A percentile compares a stretch with the other conserved stretches of the same genome.
These are phyloP conservation scores for Sungouiella thailandica DNA, from an alignment of 805 yeast genomes.

Conservation along the genomic window DNA sequence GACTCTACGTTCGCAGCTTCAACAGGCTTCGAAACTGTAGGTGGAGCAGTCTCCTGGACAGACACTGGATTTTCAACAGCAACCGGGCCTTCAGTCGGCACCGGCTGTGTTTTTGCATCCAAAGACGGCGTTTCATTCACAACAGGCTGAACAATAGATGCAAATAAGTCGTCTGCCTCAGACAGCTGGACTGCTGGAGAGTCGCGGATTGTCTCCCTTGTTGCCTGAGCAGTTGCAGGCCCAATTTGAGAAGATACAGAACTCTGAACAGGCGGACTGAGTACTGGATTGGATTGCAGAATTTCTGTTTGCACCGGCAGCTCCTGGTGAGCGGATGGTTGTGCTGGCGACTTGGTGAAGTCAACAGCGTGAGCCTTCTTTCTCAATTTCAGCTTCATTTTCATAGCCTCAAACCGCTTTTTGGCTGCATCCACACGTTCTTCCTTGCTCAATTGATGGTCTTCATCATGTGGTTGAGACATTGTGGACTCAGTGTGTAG, in stretches of 20 bases:
- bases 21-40: background rate
- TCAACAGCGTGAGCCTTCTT: conserved; percentile 38
- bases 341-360: background rate
- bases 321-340: background rate
- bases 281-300: too few relatives aligned
- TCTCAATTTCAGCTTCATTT: conserved; percentile 50
- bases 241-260: too few relatives aligned
- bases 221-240: too few relatives aligned
- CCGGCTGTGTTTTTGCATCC: conserved; percentile 2
- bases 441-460: conserved; percentile 41
- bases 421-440: conserved; percentile 72
- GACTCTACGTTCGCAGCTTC: too few relatives aligned
- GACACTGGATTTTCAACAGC: background rate
- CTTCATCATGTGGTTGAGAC: conserved; percentile 36
- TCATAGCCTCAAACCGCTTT: conserved; percentile 67
- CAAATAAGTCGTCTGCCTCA: too few relatives aligned
- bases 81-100: background rate
- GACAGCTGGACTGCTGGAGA: too few relatives aligned
- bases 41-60: background rate
- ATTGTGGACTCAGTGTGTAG: conserved; percentile 42
- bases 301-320: background rate
- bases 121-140: conserved; percentile 3
- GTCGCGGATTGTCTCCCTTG: too few relatives aligned
- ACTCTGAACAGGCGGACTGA: background rate
- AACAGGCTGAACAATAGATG: background rate